phyloP scores from a whole-genome alignment of 1,284 basidiomycete genomes.

The Gomphus bonarii region DNA sequence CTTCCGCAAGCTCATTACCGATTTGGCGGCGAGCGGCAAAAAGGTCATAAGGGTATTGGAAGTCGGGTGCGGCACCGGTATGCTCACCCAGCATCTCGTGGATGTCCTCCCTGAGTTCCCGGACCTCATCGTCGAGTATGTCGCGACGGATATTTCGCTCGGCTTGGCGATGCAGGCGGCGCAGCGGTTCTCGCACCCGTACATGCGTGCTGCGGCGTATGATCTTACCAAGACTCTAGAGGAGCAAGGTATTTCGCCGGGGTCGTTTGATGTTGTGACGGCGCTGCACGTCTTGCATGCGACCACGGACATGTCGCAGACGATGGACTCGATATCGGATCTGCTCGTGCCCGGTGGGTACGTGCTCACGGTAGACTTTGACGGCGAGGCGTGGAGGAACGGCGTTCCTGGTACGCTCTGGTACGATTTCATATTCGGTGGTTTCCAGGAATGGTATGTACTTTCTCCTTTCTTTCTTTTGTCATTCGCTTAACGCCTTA shows the following conservation, averaged over 20 bases:
- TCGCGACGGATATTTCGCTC: slow-evolving; percentile 16
- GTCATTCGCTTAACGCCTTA: neutral
- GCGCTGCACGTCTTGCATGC: slow-evolving; percentile 18
- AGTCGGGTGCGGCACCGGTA: slow-evolving; percentile 18
- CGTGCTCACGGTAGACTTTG: slow-evolving; percentile 15
- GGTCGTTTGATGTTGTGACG: slow-evolving; percentile 18
- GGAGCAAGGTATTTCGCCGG: slow-evolving; percentile 15
- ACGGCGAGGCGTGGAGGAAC: slow-evolving; percentile 11
- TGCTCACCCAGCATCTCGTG: slow-evolving; percentile 17
- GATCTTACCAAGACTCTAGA: slow-evolving; percentile 15
- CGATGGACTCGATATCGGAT: slow-evolving; percentile 12
- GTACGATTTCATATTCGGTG: slow-evolving; percentile 10
- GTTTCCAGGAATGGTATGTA: slow-evolving; percentile 10
- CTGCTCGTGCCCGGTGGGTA: slow-evolving; percentile 18
- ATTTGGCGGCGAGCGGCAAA: slow-evolving; percentile 14
- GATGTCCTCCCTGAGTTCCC: slow-evolving; percentile 13
- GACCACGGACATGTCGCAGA: slow-evolving; percentile 11
- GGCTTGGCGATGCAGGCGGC: slow-evolving; percentile 16
- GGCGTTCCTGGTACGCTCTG: slow-evolving; percentile 6
- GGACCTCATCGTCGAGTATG: slow-evolving; percentile 16
- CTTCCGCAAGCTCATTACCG: slow-evolving; percentile 14
- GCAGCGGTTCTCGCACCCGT: slow-evolving; percentile 15
- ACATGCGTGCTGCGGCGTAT: slow-evolving; percentile 15
- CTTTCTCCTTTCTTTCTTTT: neutral
- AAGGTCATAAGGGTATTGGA: slow-evolving; percentile 18